These are phyloP conservation scores for Arctostaphylos glauca DNA, from an alignment of 148 eudicot species.

Conservation along the genomic window DNA sequence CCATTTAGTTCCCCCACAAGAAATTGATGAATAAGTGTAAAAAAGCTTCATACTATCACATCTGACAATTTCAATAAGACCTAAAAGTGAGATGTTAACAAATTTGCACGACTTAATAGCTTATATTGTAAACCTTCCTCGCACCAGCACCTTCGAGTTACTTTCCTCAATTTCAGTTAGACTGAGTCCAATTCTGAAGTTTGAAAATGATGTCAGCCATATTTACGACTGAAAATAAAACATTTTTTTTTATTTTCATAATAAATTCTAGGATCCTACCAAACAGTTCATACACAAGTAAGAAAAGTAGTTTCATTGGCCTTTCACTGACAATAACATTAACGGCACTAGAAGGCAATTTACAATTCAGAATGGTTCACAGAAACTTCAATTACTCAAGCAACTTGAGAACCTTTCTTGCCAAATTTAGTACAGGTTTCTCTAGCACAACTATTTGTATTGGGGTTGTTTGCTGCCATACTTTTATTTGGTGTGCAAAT, in stretches of 20 bases:
- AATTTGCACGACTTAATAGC: background rate
- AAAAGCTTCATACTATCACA: background rate
- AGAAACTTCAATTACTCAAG: background rate
- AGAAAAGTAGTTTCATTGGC: background rate
- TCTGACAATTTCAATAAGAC: background rate
- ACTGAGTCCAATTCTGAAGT: background rate
- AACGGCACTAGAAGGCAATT: background rate
- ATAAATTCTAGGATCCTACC: background rate
- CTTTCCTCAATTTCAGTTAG: background rate
- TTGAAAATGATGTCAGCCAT: background rate
- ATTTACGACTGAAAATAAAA: background rate
- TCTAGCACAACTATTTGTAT: background rate
- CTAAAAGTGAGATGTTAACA: background rate
- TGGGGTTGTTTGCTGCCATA: background rate
- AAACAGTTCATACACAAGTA: background rate
- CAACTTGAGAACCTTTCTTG: background rate
- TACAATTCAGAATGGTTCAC: background rate
- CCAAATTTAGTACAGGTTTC: background rate
- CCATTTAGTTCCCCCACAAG: background rate
- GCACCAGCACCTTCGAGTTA: background rate
- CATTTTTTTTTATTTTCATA: background rate
- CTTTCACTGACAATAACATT: background rate
- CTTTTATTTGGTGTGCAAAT: background rate
- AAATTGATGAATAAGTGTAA: background rate
- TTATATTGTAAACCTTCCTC: background rate